Evolutionary conservation across 169 alveolate species (phyloP).

Genomic region (Plasmodium cynomolgi): DNA sequence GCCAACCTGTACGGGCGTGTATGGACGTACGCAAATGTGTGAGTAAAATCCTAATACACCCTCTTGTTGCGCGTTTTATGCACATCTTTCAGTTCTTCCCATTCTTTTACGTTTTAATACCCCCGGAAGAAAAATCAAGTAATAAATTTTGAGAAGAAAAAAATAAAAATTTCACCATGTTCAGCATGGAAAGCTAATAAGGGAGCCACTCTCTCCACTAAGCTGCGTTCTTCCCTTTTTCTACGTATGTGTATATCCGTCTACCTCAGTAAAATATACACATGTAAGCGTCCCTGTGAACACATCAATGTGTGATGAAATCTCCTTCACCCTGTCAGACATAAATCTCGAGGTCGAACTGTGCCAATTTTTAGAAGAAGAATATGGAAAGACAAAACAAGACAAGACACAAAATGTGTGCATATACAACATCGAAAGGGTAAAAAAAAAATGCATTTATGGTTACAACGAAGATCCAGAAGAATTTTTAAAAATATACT

Average conservation of each 20-base stretch:
- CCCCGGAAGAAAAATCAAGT: conserved; percentile 63
- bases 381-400: conserved; percentile 31
- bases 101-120: conserved; percentile 54
- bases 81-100: conserved; percentile 44
- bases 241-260: background rate
- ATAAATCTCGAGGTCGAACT: conserved; percentile 18
- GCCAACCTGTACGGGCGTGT: background rate
- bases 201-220: background rate
- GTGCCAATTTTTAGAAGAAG: conserved; percentile 61
- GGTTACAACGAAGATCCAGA: conserved; percentile 61
- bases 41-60: background rate
- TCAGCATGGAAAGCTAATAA: background rate
- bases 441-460: conserved; percentile 57
- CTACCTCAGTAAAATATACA: background rate
- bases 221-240: background rate
- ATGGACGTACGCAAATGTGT: background rate
- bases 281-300: background rate
- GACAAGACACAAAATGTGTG: conserved; percentile 17
- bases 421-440: conserved; percentile 64
- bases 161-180: background rate
- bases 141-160: conserved; percentile 5
- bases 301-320: background rate
- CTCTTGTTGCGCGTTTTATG: background rate
- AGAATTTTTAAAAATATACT: conserved; percentile 37
- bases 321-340: background rate